These are phyloP conservation scores for Aspergillus asperescens DNA, from an alignment of 495 filamentous ascomycete species.

Conservation along the genomic window DNA sequence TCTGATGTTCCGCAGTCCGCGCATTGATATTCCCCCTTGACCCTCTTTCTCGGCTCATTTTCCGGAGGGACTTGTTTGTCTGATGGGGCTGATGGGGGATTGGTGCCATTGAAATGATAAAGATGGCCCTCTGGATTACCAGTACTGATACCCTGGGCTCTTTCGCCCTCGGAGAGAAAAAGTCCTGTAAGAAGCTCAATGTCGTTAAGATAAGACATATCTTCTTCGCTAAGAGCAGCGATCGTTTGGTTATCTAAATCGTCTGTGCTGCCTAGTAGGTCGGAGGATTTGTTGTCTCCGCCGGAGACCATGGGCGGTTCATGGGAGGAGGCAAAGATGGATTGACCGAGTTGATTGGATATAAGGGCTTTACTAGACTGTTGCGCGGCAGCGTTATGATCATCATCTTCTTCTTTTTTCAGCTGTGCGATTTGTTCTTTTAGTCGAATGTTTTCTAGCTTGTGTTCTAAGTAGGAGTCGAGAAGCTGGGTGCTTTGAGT, in stretches of 20 bases:
- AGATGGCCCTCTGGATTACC: constrained; percentile 72
- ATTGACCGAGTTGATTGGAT: background rate
- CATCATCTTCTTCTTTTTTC: constrained; percentile 78
- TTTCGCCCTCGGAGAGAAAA: constrained; percentile 81
- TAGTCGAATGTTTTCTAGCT: constrained; percentile 92
- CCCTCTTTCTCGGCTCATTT: constrained; percentile 81
- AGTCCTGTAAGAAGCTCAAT: constrained; percentile 94
- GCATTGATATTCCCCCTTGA: constrained; percentile 96
- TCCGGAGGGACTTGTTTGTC: constrained; percentile 70
- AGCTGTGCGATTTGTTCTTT: constrained; percentile 79
- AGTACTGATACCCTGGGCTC: constrained; percentile 82
- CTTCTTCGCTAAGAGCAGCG: constrained; percentile 77
- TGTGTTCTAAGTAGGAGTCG: constrained; percentile 94
- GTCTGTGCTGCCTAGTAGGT: constrained; percentile 61
- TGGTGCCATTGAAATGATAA: constrained; percentile 54
- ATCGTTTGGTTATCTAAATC: constrained; percentile 69
- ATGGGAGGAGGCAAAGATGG: background rate
- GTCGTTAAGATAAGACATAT: constrained; percentile 70
- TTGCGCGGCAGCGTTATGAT: constrained; percentile 41
- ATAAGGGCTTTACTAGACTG: background rate
- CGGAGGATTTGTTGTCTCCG: constrained; percentile 39
- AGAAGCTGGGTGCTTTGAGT: constrained; percentile 78
- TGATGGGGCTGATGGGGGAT: background rate
- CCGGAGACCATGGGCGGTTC: constrained; percentile 9
- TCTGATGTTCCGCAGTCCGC: constrained; percentile 93